Evolutionary conservation across 1,284 basidiomycete genomes (phyloP).

Genomic region (Moniliophthora roreri): DNA sequence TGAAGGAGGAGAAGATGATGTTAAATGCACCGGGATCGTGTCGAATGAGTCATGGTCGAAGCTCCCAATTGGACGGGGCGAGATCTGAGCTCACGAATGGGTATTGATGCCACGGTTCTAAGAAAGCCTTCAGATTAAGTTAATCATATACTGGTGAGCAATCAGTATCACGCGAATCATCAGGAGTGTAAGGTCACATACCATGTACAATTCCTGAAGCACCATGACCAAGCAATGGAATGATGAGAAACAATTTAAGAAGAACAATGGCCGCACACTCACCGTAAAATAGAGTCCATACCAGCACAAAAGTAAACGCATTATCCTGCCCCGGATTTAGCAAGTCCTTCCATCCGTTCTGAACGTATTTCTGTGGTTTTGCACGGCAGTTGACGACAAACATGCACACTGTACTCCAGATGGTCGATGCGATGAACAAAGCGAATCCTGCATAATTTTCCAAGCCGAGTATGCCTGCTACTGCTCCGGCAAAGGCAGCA

Average conservation of each 20-base stretch:
- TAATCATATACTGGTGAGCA: constrained; percentile 46
- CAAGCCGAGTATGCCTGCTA: constrained; percentile 84
- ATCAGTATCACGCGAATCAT: constrained; percentile 12
- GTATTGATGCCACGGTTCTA: no score
- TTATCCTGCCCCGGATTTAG: constrained; percentile 85
- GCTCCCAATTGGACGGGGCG: no score
- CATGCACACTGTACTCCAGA: constrained; percentile 65
- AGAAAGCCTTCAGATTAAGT: neutral
- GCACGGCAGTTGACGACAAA: constrained; percentile 71
- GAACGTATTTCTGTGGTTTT: constrained; percentile 31
- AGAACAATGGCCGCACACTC: constrained; percentile 24
- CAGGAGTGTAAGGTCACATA: constrained; percentile 20
- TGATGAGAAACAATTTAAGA: neutral
- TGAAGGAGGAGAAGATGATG: no score
- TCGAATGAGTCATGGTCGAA: no score
- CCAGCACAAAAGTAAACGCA: constrained; percentile 80
- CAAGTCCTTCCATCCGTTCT: constrained; percentile 56
- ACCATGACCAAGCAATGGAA: neutral
- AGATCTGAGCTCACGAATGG: no score
- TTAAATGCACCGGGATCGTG: no score
- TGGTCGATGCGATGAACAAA: constrained; percentile 68
- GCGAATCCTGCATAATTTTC: constrained; percentile 82
- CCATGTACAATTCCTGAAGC: constrained; percentile 37
- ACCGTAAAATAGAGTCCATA: constrained; percentile 91
- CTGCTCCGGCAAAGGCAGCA: constrained; percentile 80